Conservation (phyloP, 2,329 filamentous ascomycete genomes). For the Stachybotrys elegans region DNA sequence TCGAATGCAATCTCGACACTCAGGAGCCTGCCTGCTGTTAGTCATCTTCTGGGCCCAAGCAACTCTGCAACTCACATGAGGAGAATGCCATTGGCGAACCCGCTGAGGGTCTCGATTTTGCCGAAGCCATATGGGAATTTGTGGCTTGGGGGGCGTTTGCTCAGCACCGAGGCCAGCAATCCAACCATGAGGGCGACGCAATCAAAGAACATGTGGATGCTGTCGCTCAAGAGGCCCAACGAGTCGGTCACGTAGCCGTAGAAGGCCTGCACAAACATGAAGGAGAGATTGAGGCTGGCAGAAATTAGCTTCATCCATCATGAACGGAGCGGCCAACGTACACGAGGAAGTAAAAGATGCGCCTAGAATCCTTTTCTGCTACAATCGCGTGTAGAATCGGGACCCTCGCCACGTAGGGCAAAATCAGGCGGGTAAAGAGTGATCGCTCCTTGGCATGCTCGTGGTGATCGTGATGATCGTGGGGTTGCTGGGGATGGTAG, state of each 20-base stretch:
- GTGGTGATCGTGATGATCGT: slow-evolving; percentile 25
- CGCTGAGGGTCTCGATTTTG: slow-evolving; percentile 93
- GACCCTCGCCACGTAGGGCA: slow-evolving; percentile 64
- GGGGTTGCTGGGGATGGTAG: slow-evolving; percentile 20
- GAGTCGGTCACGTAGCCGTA: slow-evolving; percentile 94
- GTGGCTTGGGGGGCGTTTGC: slow-evolving; percentile 89
- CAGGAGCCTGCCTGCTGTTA: slow-evolving; percentile 58
- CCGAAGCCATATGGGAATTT: slow-evolving; percentile 93
- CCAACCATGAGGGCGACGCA: slow-evolving; percentile 89
- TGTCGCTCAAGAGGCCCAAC: slow-evolving; percentile 90
- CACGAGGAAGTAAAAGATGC: slow-evolving; percentile 97
- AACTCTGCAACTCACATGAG: slow-evolving; percentile 59
- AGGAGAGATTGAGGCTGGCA: slow-evolving; percentile 78
- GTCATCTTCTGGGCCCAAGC: slow-evolving; percentile 7
- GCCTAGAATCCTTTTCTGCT: slow-evolving; percentile 83
- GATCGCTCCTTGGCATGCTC: slow-evolving; percentile 51
- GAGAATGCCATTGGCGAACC: slow-evolving; percentile 94
- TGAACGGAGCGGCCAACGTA: slow-evolving; percentile 35
- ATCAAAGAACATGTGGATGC: slow-evolving; percentile 99
- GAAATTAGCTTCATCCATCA: slow-evolving; percentile 7
- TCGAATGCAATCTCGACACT: slow-evolving; percentile 96
- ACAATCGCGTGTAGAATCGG: slow-evolving; percentile 83
- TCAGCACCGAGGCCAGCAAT: slow-evolving; percentile 86
- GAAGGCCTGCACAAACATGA: slow-evolving; percentile 91
- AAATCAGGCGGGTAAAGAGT: slow-evolving; percentile 63